These are phyloP conservation scores for Beauveria australis DNA, from an alignment of 2,329 filamentous ascomycete species.

Conservation along the genomic window DNA sequence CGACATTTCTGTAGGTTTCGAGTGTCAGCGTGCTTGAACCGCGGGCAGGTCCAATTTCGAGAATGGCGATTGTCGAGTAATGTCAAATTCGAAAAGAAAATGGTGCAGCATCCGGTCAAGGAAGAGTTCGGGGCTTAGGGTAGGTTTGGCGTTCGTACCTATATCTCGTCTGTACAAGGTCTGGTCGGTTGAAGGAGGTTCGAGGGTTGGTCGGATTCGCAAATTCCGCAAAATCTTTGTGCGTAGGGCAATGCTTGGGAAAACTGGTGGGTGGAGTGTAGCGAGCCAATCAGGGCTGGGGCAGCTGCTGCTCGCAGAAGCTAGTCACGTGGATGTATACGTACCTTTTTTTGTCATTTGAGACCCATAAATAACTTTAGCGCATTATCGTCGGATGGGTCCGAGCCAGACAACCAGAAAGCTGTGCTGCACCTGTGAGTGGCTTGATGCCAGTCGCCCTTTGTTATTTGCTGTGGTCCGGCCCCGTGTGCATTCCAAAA, in stretches of 20 bases:
- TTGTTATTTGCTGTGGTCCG: conserved; percentile 7
- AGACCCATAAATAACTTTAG: neutral
- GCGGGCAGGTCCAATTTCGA: neutral
- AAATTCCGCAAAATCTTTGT: conserved; percentile 36
- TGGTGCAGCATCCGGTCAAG: neutral
- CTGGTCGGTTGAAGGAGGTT: conserved; percentile 30
- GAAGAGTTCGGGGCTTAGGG: conserved; percentile 11
- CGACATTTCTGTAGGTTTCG: conserved; percentile 29
- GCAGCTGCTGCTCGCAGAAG: neutral
- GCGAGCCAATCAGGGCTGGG: conserved; percentile 27
- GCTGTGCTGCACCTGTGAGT: neutral
- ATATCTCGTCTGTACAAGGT: conserved; percentile 31
- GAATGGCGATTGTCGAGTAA: neutral
- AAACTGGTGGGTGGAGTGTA: conserved; percentile 23
- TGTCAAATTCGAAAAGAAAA: neutral
- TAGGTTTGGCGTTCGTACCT: conserved; percentile 29
- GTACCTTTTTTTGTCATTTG: conserved; percentile 6
- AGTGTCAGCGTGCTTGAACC: conserved; percentile 7
- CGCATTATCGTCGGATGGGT: conserved; percentile 1
- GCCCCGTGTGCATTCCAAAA: conserved; percentile 5
- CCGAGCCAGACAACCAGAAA: neutral
- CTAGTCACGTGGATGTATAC: conserved; percentile 20
- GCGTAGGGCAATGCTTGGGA: conserved; percentile 31
- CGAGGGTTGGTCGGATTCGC: conserved; percentile 20
- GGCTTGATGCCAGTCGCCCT: conserved; percentile 6